Evolutionary conservation across 352 stramenopile genomes (phyloP).

Genomic region (Phytophthora melonis): DNA sequence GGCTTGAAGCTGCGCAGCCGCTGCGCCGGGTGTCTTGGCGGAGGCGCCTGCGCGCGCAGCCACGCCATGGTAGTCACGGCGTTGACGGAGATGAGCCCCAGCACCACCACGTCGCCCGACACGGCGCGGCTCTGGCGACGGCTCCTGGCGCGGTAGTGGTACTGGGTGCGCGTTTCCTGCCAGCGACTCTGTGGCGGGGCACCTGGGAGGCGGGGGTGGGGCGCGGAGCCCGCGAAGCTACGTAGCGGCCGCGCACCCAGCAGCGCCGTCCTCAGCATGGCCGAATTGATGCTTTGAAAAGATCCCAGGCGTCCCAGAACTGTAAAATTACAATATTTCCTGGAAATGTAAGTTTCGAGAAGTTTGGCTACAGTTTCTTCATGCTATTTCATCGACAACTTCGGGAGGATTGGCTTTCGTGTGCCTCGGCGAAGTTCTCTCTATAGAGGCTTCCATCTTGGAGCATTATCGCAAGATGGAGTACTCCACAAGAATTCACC

Average conservation of each 20-base stretch:
- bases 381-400: no score
- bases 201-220: constrained; percentile 12
- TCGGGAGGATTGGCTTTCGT: no score
- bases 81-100: constrained; percentile 69
- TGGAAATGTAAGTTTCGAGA: no score
- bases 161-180: constrained; percentile 36
- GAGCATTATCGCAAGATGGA: no score
- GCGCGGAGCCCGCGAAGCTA: constrained; percentile 9
- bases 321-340: no score
- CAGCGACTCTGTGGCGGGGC: constrained; percentile 12
- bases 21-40: constrained; percentile 41
- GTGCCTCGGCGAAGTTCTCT: no score
- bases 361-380: no score
- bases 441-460: no score
- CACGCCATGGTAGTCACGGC: constrained; percentile 68
- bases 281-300: background rate
- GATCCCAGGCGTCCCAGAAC: no score
- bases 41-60: constrained; percentile 54
- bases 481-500: no score
- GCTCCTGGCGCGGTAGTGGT: constrained; percentile 34
- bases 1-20: constrained; percentile 37
- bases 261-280: constrained; percentile 34
- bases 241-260: constrained; percentile 8
- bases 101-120: constrained; percentile 56
- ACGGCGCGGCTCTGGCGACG: constrained; percentile 30